Base-by-base conservation (phyloP, 139 green algal genomes). In the Zygnema circumcarinatum region DNA sequence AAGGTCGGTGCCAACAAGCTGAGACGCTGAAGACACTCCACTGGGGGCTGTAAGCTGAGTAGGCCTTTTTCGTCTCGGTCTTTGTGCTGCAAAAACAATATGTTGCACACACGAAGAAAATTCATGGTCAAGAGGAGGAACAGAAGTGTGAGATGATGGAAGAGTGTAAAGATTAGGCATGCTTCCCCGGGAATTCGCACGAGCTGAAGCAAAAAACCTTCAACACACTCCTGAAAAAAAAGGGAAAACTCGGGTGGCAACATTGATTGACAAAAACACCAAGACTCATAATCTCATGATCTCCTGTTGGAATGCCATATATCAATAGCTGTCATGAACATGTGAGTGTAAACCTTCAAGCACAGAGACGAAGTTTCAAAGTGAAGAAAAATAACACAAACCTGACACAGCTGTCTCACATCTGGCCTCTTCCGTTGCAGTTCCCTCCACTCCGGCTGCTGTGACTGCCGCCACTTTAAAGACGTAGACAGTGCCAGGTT, bases 391-490 rank as follows among this genome's bases (percentile, higher is more conserved):
- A 62, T 7, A 62, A 62, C 7, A 62, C 47, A 25, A 7, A 62
- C 47, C 47, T 62, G 47, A 7, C 7, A 16, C 47, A 62, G 47
- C 7, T 25, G 47, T 62, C 47, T 62, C 7, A 62, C 47, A 62
- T 7, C 16, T 62, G 47, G 7, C 47, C 16, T 62, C 47, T 16
- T 62, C 47, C 7, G 47, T 62, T 25, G 47, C 7, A 62, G 16
- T 16, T 62, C 47, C 47, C 7, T 62, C 47, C 47, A 62, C 16
- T 62, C 69, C 69, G 11, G 7, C 11, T 78, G 69, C 3, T 41
- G 69, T 78, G 35, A 78, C 69, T 22, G 69, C 69, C 16, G 69
- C 69, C 69, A 78, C 69, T 78, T 39, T 41, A 39, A 78, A 39
- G 16, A 78, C 69, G 16, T 78, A 78, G 11, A 16, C 7, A 22